Percentiles rank a stretch among this genome's conserved stretches.
These are phyloP conservation scores for Phalaenopsis equestris DNA, from an alignment of 106 monocot genomes.

Conservation along the genomic window DNA sequence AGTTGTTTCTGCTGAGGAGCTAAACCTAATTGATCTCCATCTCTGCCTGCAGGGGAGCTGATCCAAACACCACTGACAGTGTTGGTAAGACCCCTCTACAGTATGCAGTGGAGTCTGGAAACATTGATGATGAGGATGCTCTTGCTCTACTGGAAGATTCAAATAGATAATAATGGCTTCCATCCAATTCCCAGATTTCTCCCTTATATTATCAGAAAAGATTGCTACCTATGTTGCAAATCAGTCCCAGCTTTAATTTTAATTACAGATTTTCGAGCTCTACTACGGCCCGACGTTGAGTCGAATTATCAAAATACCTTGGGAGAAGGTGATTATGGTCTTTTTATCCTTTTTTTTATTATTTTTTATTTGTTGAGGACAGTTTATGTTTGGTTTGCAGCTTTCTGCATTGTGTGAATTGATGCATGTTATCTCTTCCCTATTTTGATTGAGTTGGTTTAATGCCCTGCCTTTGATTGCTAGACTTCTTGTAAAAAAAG, in stretches of 20 bases:
- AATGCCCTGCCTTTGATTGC: neutral
- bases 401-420: neutral
- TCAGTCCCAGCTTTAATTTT: neutral
- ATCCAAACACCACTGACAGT: constrained; percentile 35
- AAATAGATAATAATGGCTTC: constrained; percentile 24
- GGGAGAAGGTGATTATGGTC: neutral
- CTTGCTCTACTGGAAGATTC: constrained; percentile 50
- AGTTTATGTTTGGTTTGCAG: neutral
- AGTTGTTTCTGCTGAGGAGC: neutral
- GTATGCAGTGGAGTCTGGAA: constrained; percentile 16
- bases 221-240: neutral
- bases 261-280: neutral
- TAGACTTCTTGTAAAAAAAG: neutral
- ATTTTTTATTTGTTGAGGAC: neutral
- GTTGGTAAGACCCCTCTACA: constrained; percentile 20
- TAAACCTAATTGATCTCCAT: neutral
- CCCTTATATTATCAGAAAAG: neutral
- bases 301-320: neutral
- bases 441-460: neutral
- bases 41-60: constrained; percentile 52
- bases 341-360: neutral
- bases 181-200: neutral
- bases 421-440: neutral
- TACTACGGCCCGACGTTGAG: neutral
- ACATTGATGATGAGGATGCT: constrained; percentile 39